Conservation (phyloP, 2,329 filamentous ascomycete species). For the Pyrenochaeta sp. region DNA sequence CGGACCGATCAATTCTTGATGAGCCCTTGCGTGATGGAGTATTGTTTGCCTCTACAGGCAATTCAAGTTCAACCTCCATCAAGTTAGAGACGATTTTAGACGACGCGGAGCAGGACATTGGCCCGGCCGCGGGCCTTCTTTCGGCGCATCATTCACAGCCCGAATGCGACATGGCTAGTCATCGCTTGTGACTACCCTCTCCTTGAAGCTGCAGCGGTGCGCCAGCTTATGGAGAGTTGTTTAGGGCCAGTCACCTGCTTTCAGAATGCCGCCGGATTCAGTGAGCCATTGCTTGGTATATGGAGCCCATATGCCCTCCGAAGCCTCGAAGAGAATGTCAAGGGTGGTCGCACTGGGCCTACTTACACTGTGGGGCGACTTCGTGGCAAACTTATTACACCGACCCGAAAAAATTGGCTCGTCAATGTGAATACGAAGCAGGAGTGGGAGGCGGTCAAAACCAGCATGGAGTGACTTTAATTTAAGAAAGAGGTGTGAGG, state of each 20-base stretch:
- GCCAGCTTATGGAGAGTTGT: conserved; percentile 4
- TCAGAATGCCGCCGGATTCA: conserved; percentile 5
- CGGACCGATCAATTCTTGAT: too few species aligned
- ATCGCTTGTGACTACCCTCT: conserved; percentile 14
- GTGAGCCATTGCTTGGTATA: conserved; percentile 10
- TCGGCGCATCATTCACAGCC: conserved; percentile 6
- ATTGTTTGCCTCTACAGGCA: background rate
- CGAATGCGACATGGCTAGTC: conserved; percentile 5
- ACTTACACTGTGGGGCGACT: background rate
- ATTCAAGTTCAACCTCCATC: background rate
- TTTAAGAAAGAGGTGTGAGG: background rate
- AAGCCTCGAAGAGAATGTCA: conserved; percentile 2
- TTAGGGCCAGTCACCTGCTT: conserved; percentile 10
- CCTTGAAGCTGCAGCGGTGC: conserved; percentile 7
- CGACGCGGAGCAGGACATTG: background rate
- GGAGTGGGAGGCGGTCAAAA: conserved; percentile 7
- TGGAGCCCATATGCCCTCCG: conserved; percentile 8
- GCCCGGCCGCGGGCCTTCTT: conserved; percentile 11
- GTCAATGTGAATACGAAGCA: conserved; percentile 7
- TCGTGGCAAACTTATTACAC: conserved; percentile 3
- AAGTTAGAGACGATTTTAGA: conserved; percentile 4
- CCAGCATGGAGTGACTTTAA: background rate
- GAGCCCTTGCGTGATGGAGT: background rate
- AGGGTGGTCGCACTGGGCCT: background rate
- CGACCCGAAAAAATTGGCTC: conserved; percentile 4